Percentiles rank a stretch among this genome's conserved stretches.
These are phyloP conservation scores for Dothiorella sarmentorum DNA, from an alignment of 2,329 filamentous ascomycete genomes.

Conservation along the genomic window DNA sequence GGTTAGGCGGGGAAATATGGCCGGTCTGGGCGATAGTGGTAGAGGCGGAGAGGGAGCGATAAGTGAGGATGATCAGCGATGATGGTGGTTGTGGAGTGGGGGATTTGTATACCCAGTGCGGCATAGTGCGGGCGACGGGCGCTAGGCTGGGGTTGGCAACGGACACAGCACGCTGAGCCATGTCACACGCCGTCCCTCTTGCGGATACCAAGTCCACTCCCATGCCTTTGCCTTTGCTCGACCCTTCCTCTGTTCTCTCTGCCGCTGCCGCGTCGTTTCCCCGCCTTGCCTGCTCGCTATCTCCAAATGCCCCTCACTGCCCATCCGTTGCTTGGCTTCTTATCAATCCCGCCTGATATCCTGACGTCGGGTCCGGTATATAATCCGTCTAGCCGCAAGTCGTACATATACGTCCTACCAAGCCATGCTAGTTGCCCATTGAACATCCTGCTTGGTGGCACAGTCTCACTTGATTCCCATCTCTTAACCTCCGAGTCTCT, in stretches of 20 bases:
- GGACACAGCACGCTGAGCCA: no score
- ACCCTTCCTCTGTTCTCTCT: not conserved
- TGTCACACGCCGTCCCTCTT: conserved; percentile 15
- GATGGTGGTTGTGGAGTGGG: conserved; percentile 2
- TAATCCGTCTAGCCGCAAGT: conserved; percentile 1
- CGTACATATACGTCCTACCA: not conserved
- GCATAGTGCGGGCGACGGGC: not conserved
- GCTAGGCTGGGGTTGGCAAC: no score
- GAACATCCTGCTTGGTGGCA: not conserved
- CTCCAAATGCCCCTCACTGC: not conserved
- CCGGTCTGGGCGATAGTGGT: conserved; percentile 10
- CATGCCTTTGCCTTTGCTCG: conserved; percentile 3
- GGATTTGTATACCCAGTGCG: conserved; percentile 15
- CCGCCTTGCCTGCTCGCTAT: conserved; percentile 4
- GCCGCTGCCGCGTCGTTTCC: no score
- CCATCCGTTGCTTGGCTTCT: conserved; percentile 5
- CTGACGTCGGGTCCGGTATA: not conserved
- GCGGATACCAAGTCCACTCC: conserved; percentile 17
- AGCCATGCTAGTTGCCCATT: no score
- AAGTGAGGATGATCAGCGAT: not conserved
- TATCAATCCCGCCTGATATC: not conserved
- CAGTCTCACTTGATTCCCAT: not conserved
- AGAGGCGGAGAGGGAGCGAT: not conserved
- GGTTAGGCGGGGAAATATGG: conserved; percentile 18
- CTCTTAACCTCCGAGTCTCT: not conserved